Conservation (phyloP, 306 rosid genomes). For the Sphenostylis stenocarpa region DNA sequence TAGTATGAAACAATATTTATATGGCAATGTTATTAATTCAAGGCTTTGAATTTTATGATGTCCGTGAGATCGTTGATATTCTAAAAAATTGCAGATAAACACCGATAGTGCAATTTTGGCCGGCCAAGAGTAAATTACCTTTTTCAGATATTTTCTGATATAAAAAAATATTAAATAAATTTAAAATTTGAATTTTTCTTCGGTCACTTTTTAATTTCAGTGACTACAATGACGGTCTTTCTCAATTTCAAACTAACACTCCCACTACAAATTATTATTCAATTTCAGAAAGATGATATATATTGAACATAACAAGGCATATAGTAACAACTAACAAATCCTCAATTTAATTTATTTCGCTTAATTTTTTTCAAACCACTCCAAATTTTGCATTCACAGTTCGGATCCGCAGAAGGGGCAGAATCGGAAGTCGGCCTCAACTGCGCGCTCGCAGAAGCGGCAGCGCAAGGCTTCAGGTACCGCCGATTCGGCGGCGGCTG, state of each 20-base stretch:
- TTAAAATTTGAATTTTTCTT: too few species aligned
- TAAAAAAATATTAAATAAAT: too few species aligned
- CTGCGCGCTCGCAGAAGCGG: slow-evolving; percentile 57
- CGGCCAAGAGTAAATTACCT: too few species aligned
- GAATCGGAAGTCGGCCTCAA: slow-evolving; percentile 65
- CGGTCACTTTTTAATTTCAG: too few species aligned
- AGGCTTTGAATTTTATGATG: background rate
- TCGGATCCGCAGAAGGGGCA: slow-evolving; percentile 85
- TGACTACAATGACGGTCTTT: too few species aligned
- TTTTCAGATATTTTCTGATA: too few species aligned
- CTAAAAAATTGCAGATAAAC: background rate
- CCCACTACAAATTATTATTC: too few species aligned
- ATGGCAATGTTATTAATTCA: slow-evolving; percentile 10
- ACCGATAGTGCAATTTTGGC: too few species aligned
- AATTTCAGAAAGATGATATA: background rate
- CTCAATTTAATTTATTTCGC: background rate
- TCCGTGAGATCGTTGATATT: background rate
- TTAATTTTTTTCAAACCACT: background rate
- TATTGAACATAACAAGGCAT: background rate
- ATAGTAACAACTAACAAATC: background rate
- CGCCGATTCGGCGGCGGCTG: background rate
- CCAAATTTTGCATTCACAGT: slow-evolving; percentile 25
- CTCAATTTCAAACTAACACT: too few species aligned
- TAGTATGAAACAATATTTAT: slow-evolving; percentile 16
- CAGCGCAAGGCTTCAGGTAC: slow-evolving; percentile 45